Evolutionary conservation across 2,329 filamentous ascomycete species (phyloP).

Genomic region (Pyrenophora teres): DNA sequence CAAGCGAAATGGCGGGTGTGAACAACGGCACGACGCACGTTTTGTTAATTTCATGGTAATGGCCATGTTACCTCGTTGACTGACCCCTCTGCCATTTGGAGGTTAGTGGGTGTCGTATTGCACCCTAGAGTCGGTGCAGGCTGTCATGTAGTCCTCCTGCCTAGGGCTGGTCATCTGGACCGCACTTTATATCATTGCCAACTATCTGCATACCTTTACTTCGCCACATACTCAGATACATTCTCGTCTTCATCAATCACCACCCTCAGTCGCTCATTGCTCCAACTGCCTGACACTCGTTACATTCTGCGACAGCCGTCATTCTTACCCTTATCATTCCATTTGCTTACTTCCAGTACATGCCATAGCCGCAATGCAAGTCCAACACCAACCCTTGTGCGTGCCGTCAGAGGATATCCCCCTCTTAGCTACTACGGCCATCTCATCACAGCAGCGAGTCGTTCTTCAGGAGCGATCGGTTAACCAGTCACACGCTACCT

Average conservation of each 20-base stretch:
- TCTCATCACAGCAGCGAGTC: conserved; percentile 25
- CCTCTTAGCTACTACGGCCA: conserved; percentile 29
- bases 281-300: conserved; percentile 52
- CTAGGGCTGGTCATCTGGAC: conserved; percentile 26
- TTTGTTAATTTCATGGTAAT: conserved; percentile 41
- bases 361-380: conserved; percentile 38
- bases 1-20: conserved; percentile 37
- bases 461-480: conserved; percentile 51
- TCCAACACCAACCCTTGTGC: conserved; percentile 43
- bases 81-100: conserved; percentile 30
- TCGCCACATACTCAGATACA: conserved; percentile 38
- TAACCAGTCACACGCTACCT: conserved; percentile 45
- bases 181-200: conserved; percentile 41
- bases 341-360: conserved; percentile 31
- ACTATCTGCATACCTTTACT: conserved; percentile 26
- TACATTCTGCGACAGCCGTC: conserved; percentile 36
- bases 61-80: conserved; percentile 38
- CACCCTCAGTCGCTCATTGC: conserved; percentile 52
- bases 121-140: conserved; percentile 30
- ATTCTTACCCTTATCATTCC: conserved; percentile 48
- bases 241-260: conserved; percentile 37
- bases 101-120: conserved; percentile 37
- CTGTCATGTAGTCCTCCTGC: conserved; percentile 36
- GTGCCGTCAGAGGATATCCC: conserved; percentile 52
- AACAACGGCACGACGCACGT: conserved; percentile 36